These are phyloP conservation scores for Leccinum brunneo-olivaceum DNA, from an alignment of 1,284 basidiomycete genomes.

Conservation along the genomic window DNA sequence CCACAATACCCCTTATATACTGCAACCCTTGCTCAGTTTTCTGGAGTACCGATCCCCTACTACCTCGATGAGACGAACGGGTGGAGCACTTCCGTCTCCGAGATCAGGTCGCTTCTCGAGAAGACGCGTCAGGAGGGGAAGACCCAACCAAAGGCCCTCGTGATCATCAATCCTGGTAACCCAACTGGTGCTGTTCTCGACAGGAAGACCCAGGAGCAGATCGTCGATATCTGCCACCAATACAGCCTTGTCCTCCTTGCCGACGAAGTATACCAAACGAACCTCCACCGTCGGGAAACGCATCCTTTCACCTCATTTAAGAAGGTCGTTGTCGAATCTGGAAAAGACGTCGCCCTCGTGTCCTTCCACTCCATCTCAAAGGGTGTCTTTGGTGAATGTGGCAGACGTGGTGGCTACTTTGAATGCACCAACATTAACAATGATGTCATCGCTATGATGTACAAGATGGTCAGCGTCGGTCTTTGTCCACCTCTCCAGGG, in stretches of 20 bases:
- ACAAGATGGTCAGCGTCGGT: conserved; percentile 90
- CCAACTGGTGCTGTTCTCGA: conserved; percentile 85
- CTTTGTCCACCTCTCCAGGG: conserved; percentile 87
- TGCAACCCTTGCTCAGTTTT: conserved; percentile 83
- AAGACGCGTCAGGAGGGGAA: conserved; percentile 60
- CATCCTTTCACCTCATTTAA: conserved; percentile 91
- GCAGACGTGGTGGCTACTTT: conserved; percentile 89
- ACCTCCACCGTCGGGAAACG: conserved; percentile 65
- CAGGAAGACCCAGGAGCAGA: conserved; percentile 60
- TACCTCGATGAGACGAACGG: conserved; percentile 77
- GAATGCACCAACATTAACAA: conserved; percentile 77
- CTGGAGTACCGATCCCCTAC: conserved; percentile 82
- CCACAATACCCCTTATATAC: conserved; percentile 98
- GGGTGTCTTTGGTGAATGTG: conserved; percentile 91
- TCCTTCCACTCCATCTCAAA: conserved; percentile 97
- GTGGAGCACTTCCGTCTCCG: conserved; percentile 80
- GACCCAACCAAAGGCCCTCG: conserved; percentile 70
- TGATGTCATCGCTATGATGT: conserved; percentile 78
- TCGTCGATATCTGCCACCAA: conserved; percentile 79
- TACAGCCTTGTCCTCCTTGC: conserved; percentile 85
- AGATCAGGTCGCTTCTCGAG: conserved; percentile 65
- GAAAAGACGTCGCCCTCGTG: conserved; percentile 70
- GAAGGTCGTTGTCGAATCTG: conserved; percentile 63
- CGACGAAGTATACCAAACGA: conserved; percentile 93
- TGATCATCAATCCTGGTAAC: conserved; percentile 95